These are phyloP conservation scores for Paecilomyces formosus DNA, from an alignment of 2,329 filamentous ascomycete genomes.

Conservation along the genomic window DNA sequence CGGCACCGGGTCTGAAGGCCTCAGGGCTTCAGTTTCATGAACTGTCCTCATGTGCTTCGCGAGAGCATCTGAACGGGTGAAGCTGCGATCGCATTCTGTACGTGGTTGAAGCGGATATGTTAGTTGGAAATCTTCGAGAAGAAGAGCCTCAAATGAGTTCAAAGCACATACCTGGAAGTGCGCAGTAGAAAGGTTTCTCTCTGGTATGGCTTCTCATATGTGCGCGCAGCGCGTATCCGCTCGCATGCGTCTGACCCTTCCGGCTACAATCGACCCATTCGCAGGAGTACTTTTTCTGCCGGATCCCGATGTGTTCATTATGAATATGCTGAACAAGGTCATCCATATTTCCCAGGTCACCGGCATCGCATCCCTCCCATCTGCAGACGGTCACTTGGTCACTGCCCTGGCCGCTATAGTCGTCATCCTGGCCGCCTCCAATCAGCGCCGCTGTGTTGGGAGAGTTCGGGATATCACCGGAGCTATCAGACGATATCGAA, in stretches of 20 bases:
- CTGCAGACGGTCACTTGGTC: conserved; percentile 72
- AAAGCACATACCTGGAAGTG: conserved; percentile 65
- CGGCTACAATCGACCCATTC: conserved; percentile 87
- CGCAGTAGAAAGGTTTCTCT: conserved; percentile 98
- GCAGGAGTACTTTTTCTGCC: conserved; percentile 96
- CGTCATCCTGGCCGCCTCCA: conserved; percentile 39
- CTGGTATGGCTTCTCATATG: conserved; percentile 97
- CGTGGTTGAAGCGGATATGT: neutral
- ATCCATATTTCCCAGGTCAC: conserved; percentile 74
- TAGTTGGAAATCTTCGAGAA: neutral
- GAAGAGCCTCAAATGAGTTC: neutral
- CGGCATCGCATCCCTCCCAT: conserved; percentile 67
- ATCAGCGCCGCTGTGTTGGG: conserved; percentile 45
- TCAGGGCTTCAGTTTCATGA: conserved; percentile 88
- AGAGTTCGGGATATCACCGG: conserved; percentile 71
- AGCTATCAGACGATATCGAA: conserved; percentile 84
- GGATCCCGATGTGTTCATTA: conserved; percentile 84
- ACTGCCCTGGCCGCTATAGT: conserved; percentile 63
- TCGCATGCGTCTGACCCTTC: conserved; percentile 87
- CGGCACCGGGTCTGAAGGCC: conserved; percentile 50
- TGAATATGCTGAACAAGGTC: conserved; percentile 76
- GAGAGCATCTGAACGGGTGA: conserved; percentile 89
- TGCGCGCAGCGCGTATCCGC: conserved; percentile 89
- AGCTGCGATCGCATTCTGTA: conserved; percentile 90
- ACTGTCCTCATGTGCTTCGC: conserved; percentile 99